A percentile compares a stretch with the other conserved stretches of the same genome.
These are phyloP conservation scores for Neoboletus subvelutipes DNA, from an alignment of 768 basidiomycete species.

Conservation along the genomic window DNA sequence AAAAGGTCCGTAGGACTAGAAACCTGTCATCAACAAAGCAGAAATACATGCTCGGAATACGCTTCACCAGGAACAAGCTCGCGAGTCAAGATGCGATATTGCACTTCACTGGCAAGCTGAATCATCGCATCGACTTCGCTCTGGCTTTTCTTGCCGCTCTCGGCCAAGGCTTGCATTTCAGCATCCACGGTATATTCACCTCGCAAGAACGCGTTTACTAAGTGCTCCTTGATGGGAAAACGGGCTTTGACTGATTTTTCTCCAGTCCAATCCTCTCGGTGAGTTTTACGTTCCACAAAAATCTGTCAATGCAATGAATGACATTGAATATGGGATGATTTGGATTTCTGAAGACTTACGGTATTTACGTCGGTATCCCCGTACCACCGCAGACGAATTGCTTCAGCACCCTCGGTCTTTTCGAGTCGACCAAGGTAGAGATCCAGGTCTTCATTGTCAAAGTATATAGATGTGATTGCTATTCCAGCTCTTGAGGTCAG, in stretches of 20 bases:
- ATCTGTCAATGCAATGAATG: slow-evolving; percentile 50
- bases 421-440: slow-evolving; percentile 95
- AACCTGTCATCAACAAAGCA: not conserved
- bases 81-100: slow-evolving; percentile 84
- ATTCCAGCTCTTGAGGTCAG: slow-evolving; percentile 15
- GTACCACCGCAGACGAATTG: slow-evolving; percentile 95
- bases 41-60: not conserved
- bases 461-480: slow-evolving; percentile 97
- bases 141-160: slow-evolving; percentile 90
- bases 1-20: slow-evolving; percentile 93
- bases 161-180: slow-evolving; percentile 83
- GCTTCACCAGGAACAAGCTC: slow-evolving; percentile 75
- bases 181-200: slow-evolving; percentile 93
- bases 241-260: slow-evolving; percentile 98
- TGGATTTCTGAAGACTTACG: slow-evolving; percentile 41
- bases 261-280: slow-evolving; percentile 99
- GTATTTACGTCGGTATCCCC: slow-evolving; percentile 83
- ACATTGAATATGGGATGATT: not conserved
- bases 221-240: slow-evolving; percentile 91
- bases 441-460: slow-evolving; percentile 93
- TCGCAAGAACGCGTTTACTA: slow-evolving; percentile 85
- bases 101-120: slow-evolving; percentile 95
- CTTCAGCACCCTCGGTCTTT: slow-evolving; percentile 98
- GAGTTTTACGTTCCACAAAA: slow-evolving; percentile 86
- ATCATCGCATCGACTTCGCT: slow-evolving; percentile 93